Evolutionary conservation across 1,284 basidiomycete genomes (phyloP), one percentile per base, ranked within the genome.

Genomic region (Phellopilus nigrolimitatus): DNA sequence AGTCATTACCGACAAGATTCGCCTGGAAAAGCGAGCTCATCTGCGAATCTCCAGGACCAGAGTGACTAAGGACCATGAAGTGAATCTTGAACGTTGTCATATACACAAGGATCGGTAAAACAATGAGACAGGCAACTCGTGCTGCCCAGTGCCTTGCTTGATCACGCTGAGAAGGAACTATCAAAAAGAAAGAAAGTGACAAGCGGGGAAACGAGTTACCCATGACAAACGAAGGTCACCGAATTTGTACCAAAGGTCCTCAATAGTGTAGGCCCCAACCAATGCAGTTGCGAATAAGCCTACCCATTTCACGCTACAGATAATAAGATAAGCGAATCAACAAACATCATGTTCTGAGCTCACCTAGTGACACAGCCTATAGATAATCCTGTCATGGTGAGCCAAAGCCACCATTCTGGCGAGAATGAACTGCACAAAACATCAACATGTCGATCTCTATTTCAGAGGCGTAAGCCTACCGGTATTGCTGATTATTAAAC

Each of bases 11-110:
- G 22, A 81, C 75, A 3, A 99, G 78, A 62, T 97, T 92, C n/a
- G 95, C 93, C 68, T 99, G 95, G 80, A 99, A 99, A 22, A 99
- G 76, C 3, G 92, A 95, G 67, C 89, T 93, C 95, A 99, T 99
- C 68, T 99, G 95, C 1, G 95, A 88, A 65, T 99, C 95, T 17
- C 95, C 95, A 6, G 95, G 91, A 37, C 95, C 95, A 3, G 91
- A 90, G 56, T 92, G 90, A 68, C 91, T 97, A 46, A 99, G 76
- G 59, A 99, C 80, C 65, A 95, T 65, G 72, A 99, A 98, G 68
- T 99, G 97, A 10, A 97, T 73, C 70, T 98, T 97, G 84, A 99
- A 99, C 49, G 84, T 88, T 2, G 82, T 70, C 80, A 97, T 90
- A 73, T 97, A 99, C 60, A 98, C 91, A 55, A 91, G 71, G 60